Evolutionary conservation across 768 basidiomycete genomes (phyloP).

Genomic region (Tylopilus felleus): DNA sequence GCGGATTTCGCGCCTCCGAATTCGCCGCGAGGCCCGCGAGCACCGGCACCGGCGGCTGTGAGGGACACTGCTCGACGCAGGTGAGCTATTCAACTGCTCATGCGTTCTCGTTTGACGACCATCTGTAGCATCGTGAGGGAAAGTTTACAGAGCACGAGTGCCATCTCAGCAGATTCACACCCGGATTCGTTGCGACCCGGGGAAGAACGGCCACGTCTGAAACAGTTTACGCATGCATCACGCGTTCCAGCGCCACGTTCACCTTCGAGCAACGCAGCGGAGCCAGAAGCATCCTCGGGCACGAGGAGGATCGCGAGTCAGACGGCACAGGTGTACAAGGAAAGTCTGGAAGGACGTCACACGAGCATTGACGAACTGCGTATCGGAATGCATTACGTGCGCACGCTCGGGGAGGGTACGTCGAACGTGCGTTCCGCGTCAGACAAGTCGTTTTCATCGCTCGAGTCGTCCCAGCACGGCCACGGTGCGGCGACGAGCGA

Average conservation of each 20-base stretch:
- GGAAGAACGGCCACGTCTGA: conserved; percentile 53
- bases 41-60: conserved; percentile 17
- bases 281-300: conserved; percentile 23
- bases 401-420: conserved; percentile 58
- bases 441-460: conserved; percentile 53
- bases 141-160: conserved; percentile 47
- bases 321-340: conserved; percentile 55
- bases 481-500: conserved; percentile 22
- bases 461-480: conserved; percentile 54
- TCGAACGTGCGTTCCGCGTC: conserved; percentile 33
- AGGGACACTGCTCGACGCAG: conserved; percentile 24
- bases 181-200: conserved; percentile 30
- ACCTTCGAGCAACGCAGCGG: conserved; percentile 29
- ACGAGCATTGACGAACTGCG: conserved; percentile 61
- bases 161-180: conserved; percentile 34
- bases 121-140: conserved; percentile 44
- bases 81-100: conserved; percentile 10
- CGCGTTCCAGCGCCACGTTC: conserved; percentile 61
- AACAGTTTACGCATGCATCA: conserved; percentile 67
- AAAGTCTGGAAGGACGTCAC: conserved; percentile 31
- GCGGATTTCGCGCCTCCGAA: conserved; percentile 67
- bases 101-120: conserved; percentile 5
- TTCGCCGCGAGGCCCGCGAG: conserved; percentile 38
- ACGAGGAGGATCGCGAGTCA: conserved; percentile 56
- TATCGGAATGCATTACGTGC: conserved; percentile 69